Percentiles rank a stretch among this genome's conserved stretches.
phyloP scores from a whole-genome alignment of 441 rosid genomes.

The Melastoma candidum region DNA sequence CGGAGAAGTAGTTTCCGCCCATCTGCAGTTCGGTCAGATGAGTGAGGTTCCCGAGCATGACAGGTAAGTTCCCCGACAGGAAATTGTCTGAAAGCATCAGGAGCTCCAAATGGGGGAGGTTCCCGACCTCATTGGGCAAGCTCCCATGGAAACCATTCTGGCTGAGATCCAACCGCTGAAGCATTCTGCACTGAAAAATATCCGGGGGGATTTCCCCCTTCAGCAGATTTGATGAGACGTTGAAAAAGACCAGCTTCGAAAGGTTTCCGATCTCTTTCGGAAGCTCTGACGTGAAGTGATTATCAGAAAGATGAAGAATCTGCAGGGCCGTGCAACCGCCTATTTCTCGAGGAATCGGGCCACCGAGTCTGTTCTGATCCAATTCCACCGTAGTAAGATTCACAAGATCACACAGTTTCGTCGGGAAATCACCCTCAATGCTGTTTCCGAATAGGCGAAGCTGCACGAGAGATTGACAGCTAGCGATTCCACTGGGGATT shows the following conservation, averaged over 20 bases:
- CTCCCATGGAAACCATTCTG: constrained; percentile 6
- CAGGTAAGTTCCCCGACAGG: constrained; percentile 6
- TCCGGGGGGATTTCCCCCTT: constrained; percentile 9
- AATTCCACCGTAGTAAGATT: constrained; percentile 15
- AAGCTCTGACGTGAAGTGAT: constrained; percentile 6
- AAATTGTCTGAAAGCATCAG: constrained; percentile 13
- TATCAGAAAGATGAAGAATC: constrained; percentile 15
- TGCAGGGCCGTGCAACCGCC: constrained; percentile 12
- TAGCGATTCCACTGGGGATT: constrained; percentile 11
- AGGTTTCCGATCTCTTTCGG: constrained; percentile 16
- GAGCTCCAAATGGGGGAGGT: constrained; percentile 15
- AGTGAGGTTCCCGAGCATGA: constrained; percentile 4
- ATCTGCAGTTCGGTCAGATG: constrained; percentile 12
- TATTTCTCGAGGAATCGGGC: constrained; percentile 14
- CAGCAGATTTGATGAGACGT: constrained; percentile 9
- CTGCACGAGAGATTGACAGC: constrained; percentile 11
- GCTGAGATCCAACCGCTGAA: constrained; percentile 17
- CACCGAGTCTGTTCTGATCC: constrained; percentile 13
- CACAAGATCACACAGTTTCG: constrained; percentile 10
- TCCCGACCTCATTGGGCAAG: constrained; percentile 11
- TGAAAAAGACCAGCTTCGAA: constrained; percentile 11
- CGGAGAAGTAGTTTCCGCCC: constrained; percentile 14
- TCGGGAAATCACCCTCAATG: constrained; percentile 12
- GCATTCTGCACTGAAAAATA: constrained; percentile 11
- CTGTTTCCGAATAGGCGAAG: constrained; percentile 7